These are phyloP conservation scores for Coemansia sp. DNA, from an alignment of 192 early-diverging fungal species.

Conservation along the genomic window DNA sequence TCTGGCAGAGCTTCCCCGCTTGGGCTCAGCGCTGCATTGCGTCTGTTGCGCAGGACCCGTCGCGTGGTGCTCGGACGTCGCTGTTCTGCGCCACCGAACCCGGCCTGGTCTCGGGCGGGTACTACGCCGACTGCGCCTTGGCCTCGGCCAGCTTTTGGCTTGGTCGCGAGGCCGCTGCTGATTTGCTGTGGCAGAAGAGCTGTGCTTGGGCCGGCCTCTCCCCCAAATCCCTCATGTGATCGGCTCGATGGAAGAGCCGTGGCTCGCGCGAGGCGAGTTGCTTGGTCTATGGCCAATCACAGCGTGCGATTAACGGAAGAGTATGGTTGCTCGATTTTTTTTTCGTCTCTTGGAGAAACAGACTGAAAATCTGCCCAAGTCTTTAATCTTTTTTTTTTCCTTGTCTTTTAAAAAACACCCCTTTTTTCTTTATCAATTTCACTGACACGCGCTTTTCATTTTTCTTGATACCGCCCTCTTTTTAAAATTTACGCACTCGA, in stretches of 20 bases:
- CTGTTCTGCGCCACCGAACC: constrained; percentile 47
- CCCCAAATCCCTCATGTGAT: constrained; percentile 17
- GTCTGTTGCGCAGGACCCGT: constrained; percentile 36
- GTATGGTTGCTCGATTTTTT: neutral
- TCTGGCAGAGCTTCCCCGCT: constrained; percentile 36
- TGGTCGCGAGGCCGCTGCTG: constrained; percentile 11
- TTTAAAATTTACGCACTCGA: neutral
- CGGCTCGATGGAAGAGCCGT: neutral
- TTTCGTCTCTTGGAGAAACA: neutral
- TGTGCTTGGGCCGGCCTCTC: constrained; percentile 46
- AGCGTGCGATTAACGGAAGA: neutral
- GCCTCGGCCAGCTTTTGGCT: constrained; percentile 40
- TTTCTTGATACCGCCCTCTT: neutral
- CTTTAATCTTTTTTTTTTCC: constrained; percentile 4
- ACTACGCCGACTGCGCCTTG: constrained; percentile 41
- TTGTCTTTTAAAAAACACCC: too few species aligned
- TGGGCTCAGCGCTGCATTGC: constrained; percentile 44
- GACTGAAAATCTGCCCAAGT: neutral
- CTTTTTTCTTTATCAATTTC: constrained; percentile 1
- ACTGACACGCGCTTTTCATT: neutral
- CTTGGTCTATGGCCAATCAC: neutral
- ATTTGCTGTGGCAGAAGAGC: constrained; percentile 43
- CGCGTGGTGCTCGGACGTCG: constrained; percentile 40
- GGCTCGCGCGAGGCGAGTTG: neutral
- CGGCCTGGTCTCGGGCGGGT: constrained; percentile 28